Evolutionary conservation across 352 stramenopile genomes (phyloP), one percentile per base, ranked within the genome.

Genomic region (Hyphochytrium catenoides): DNA sequence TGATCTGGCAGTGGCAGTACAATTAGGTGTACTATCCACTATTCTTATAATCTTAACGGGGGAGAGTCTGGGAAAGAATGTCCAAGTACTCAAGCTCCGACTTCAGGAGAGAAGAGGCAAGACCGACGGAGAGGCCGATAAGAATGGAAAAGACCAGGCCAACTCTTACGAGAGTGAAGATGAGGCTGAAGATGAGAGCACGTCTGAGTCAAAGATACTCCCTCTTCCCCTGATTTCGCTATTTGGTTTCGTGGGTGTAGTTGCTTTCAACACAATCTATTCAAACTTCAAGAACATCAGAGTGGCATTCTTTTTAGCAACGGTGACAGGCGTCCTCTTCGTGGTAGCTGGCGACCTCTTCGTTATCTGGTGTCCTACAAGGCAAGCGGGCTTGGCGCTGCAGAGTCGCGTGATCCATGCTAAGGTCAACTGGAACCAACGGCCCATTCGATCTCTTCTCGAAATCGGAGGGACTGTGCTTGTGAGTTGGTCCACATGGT

Each of bases 201-300:
- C n/a, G n/a, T n/a, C n/a, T n/a, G n/a, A n/a, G n/a, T n/a, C n/a
- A n/a, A n/a, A 73, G 23, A 64, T 83, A 15, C 48, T 83, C 2
- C 63, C 69, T 8, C 52, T 83, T 0, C 69, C 69, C 8, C 62
- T 83, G n/a, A 83, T 83, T 47, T 55, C 54, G 28, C 34, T 83
- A 18, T 52, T 83, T 2, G 64, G 65, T 2, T 50, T 83, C 0
- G 56, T 83, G 3, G 69, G 69, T 24, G 62, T 52, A 1, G 63
- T 83, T 9, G 65, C 67, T 4, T 83, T 83, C 45, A 83, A 83
- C 47, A 74, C 70, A 36, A 83, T 83, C 46, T 83, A 79, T 46
- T 79, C 69, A 3, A 58, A 83, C 18, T 37, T 79, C 21, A 51
- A 60, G 8, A 72, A 62, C 36, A 77, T 83, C 18, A 66, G 78